A percentile compares a stretch with the other conserved stretches of the same genome.
These are phyloP conservation scores for Phaeoacremonium minimum DNA, from an alignment of 2,329 filamentous ascomycete species.

Conservation along the genomic window DNA sequence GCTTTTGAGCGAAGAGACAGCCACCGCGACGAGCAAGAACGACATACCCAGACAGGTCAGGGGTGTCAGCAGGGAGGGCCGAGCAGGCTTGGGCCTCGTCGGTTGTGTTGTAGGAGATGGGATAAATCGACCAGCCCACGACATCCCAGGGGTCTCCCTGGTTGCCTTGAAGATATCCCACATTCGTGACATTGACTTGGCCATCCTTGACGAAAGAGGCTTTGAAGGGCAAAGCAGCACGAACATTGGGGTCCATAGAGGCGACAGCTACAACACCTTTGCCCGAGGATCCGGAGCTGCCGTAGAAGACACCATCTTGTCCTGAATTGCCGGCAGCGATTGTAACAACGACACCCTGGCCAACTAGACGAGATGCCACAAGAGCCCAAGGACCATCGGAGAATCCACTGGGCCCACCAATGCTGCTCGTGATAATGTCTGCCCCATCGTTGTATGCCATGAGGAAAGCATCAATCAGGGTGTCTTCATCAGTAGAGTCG, in stretches of 20 bases:
- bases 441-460: slow-evolving; percentile 25
- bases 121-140: slow-evolving; percentile 7
- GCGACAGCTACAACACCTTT: slow-evolving; percentile 14
- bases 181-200: not conserved
- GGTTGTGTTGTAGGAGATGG: not conserved
- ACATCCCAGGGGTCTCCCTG: slow-evolving; percentile 8
- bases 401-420: slow-evolving; percentile 21
- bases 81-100: slow-evolving; percentile 1
- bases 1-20: slow-evolving; percentile 1
- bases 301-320: slow-evolving; percentile 17
- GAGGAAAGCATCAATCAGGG: slow-evolving; percentile 28
- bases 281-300: slow-evolving; percentile 9
- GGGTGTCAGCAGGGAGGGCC: not conserved
- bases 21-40: slow-evolving; percentile 1
- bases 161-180: slow-evolving; percentile 5
- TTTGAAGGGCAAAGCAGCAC: not conserved
- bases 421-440: slow-evolving; percentile 24
- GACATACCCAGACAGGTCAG: slow-evolving; percentile 2
- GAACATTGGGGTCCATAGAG: slow-evolving; percentile 11
- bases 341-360: slow-evolving; percentile 31
- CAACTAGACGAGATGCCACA: slow-evolving; percentile 31
- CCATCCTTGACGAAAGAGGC: not conserved
- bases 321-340: slow-evolving; percentile 37
- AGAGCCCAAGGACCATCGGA: slow-evolving; percentile 25
- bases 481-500: slow-evolving; percentile 18